A percentile compares a stretch with the other conserved stretches of the same genome.
phyloP scores from a whole-genome alignment of 768 basidiomycete genomes.

The Psilocybe cyanescens region DNA sequence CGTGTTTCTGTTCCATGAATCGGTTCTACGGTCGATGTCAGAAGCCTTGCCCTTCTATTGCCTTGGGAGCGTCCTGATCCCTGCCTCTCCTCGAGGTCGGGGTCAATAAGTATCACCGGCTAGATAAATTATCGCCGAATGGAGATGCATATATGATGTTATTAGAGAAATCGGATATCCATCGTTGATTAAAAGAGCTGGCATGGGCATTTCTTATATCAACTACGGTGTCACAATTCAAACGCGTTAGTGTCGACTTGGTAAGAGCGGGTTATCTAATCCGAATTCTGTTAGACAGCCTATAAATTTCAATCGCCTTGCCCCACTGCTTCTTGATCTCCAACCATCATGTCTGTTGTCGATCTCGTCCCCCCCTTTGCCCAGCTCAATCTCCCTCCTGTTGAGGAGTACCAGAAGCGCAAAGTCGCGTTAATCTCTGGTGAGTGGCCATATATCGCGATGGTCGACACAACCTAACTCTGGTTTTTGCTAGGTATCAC shows the following conservation, averaged over 20 bases:
- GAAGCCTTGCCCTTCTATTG: not conserved
- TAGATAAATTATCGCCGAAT: not conserved
- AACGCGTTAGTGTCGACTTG: not conserved
- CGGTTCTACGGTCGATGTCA: not conserved
- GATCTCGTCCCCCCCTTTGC: slow-evolving; percentile 48
- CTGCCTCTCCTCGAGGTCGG: not conserved
- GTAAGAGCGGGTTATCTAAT: slow-evolving; percentile 6
- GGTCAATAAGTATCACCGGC: not conserved
- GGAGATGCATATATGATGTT: slow-evolving; percentile 1
- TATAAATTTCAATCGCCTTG: slow-evolving; percentile 8
- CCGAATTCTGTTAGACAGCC: not conserved
- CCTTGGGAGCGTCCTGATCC: not conserved
- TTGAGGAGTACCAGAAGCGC: slow-evolving; percentile 84
- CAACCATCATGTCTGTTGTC: slow-evolving; percentile 46
- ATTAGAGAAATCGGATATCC: not conserved
- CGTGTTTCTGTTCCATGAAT: not conserved
- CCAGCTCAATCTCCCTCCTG: slow-evolving; percentile 64
- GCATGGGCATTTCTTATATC: not conserved
- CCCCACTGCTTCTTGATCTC: slow-evolving; percentile 14
- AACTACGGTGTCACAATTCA: not conserved
- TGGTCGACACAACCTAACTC: slow-evolving; percentile 6
- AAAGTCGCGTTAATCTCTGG: slow-evolving; percentile 95
- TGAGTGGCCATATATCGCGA: slow-evolving; percentile 31
- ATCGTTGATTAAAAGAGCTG: not conserved
- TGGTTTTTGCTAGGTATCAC: slow-evolving; percentile 71